These are phyloP conservation scores for Podosphaera fusca DNA, from an alignment of 2,329 filamentous ascomycete genomes.

Conservation along the genomic window DNA sequence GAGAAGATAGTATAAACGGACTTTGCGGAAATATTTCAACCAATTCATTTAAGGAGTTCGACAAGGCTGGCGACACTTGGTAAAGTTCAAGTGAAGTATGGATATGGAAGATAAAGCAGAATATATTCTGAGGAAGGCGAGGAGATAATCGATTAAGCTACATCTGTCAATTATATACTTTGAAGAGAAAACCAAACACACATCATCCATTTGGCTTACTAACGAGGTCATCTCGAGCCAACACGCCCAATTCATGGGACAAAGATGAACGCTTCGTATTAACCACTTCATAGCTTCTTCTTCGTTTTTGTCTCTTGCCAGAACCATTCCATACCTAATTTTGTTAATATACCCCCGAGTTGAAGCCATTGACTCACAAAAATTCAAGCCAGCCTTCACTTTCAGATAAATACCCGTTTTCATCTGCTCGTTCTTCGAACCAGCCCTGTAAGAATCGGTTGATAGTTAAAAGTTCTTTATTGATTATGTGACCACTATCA, in stretches of 20 bases:
- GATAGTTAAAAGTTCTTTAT: constrained; percentile 62
- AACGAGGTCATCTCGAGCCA: constrained; percentile 82
- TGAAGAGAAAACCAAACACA: constrained; percentile 22
- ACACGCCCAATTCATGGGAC: constrained; percentile 90
- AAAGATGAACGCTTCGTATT: constrained; percentile 68
- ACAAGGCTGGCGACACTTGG: constrained; percentile 54
- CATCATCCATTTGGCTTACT: constrained; percentile 58
- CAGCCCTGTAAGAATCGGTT: constrained; percentile 57
- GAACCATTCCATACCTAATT: constrained; percentile 57
- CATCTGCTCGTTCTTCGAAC: constrained; percentile 41
- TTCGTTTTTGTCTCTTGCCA: constrained; percentile 80
- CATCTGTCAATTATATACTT: constrained; percentile 12
- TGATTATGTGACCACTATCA: constrained; percentile 62
- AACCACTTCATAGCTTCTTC: constrained; percentile 65
- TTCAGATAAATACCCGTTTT: constrained; percentile 33
- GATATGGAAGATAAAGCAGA: constrained; percentile 84
- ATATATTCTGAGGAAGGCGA: constrained; percentile 67
- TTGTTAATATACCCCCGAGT: constrained; percentile 4
- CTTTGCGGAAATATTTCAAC: constrained; percentile 68
- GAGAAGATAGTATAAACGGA: constrained; percentile 74
- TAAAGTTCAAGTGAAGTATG: constrained; percentile 82
- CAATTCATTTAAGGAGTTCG: constrained; percentile 53
- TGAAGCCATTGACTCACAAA: constrained; percentile 22
- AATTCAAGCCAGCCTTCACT: constrained; percentile 91
- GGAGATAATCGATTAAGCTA: constrained; percentile 49